These are phyloP conservation scores for Halenospora varia DNA, from an alignment of 495 filamentous ascomycete species.

Conservation along the genomic window DNA sequence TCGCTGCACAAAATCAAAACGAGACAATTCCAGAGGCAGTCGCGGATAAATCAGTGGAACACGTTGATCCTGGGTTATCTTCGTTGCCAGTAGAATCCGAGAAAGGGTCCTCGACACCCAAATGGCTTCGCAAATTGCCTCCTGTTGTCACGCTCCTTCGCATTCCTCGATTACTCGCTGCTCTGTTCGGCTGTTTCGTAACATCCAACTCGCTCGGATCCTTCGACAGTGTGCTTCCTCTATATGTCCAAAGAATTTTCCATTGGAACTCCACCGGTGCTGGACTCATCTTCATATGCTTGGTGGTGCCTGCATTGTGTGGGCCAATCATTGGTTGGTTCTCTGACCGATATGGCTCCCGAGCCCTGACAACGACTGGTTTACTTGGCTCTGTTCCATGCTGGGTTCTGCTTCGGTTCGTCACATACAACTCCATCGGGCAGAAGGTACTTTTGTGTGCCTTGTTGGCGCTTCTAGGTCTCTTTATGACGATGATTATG, in stretches of 20 bases:
- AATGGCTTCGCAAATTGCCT: constrained; percentile 12
- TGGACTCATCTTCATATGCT: constrained; percentile 66
- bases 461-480: constrained; percentile 56
- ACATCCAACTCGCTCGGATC: constrained; percentile 53
- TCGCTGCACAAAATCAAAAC: too few relatives aligned
- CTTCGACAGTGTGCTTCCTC: constrained; percentile 53
- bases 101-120: not conserved
- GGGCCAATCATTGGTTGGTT: constrained; percentile 61
- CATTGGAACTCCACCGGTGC: constrained; percentile 64
- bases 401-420: constrained; percentile 61
- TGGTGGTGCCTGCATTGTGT: constrained; percentile 57
- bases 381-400: constrained; percentile 57
- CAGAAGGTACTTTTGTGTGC: constrained; percentile 68
- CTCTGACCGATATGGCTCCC: constrained; percentile 53
- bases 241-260: constrained; percentile 61
- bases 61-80: not conserved
- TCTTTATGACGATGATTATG: constrained; percentile 50
- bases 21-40: not conserved
- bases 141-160: constrained; percentile 43
- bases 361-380: constrained; percentile 54
- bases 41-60: not conserved
- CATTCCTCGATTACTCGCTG: constrained; percentile 50
- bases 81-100: not conserved
- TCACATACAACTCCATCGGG: constrained; percentile 49
- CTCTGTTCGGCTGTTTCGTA: constrained; percentile 55